phyloP scores from a whole-genome alignment of 2,329 filamentous ascomycete genomes.

The Diaporthe sp. region DNA sequence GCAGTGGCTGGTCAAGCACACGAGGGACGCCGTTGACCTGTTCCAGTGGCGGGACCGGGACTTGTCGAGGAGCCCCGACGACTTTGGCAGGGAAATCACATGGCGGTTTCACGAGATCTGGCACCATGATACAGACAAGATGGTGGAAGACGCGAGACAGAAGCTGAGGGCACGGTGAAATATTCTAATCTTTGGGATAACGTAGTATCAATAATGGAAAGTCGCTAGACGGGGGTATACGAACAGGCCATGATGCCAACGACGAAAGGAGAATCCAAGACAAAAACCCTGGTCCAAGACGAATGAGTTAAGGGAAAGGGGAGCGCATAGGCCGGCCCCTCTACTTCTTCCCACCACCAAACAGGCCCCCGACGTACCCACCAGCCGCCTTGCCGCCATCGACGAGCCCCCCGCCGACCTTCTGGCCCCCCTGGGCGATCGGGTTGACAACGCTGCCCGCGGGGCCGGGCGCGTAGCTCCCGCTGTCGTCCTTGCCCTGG shows the following conservation, averaged over 20 bases:
- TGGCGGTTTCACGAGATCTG: constrained; percentile 53
- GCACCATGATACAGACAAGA: constrained; percentile 53
- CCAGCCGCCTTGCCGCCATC: constrained; percentile 52
- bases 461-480: constrained; percentile 58
- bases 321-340: neutral
- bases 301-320: neutral
- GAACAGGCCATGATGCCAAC: constrained; percentile 15
- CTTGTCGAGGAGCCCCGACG: constrained; percentile 51
- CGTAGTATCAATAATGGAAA: neutral
- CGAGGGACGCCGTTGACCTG: constrained; percentile 54
- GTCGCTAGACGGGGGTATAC: constrained; percentile 38
- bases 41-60: constrained; percentile 54
- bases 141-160: constrained; percentile 47
- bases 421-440: constrained; percentile 48
- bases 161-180: neutral
- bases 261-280: neutral
- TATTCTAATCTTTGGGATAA: neutral
- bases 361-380: constrained; percentile 51
- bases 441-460: constrained; percentile 46
- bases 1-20: constrained; percentile 59
- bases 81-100: constrained; percentile 55
- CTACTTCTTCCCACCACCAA: constrained; percentile 49
- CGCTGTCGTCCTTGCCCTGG: constrained; percentile 73
- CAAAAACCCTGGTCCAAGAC: neutral
- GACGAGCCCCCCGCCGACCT: constrained; percentile 46